Evolutionary conservation across 2,329 filamentous ascomycete genomes (phyloP).

Genomic region (Ophiocordyceps camponoti-leonardi): DNA sequence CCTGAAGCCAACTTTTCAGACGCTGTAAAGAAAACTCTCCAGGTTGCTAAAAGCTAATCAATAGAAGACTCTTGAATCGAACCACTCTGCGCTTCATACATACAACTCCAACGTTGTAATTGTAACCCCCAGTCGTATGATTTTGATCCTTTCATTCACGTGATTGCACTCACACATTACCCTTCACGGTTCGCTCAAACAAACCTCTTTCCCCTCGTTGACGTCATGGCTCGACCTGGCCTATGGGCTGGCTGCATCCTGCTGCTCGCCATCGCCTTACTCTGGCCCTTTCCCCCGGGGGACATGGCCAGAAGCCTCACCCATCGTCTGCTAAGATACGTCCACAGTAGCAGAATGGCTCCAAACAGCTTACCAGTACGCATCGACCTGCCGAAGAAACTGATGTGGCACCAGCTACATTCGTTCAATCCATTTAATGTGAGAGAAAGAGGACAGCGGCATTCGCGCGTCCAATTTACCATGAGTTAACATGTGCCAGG

Average conservation of each 20-base stretch:
- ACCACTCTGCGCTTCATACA: too few species aligned
- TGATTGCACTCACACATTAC: too few species aligned
- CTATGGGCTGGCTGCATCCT: neutral
- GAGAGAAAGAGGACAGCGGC: neutral
- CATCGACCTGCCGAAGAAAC: constrained; percentile 21
- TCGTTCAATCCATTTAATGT: constrained; percentile 30
- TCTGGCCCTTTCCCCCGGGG: neutral
- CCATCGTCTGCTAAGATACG: neutral
- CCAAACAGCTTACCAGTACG: constrained; percentile 12
- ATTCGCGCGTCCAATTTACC: too few species aligned
- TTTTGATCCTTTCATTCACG: too few species aligned
- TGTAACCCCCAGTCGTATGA: too few species aligned
- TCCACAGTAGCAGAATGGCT: neutral
- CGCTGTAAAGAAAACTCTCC: too few species aligned
- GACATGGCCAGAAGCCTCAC: neutral
- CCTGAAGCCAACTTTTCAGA: too few species aligned
- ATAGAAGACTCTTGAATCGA: too few species aligned
- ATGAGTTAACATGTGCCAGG: constrained; percentile 13
- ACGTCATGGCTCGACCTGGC: neutral
- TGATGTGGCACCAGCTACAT: constrained; percentile 23
- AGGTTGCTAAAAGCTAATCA: too few species aligned
- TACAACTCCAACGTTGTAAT: too few species aligned
- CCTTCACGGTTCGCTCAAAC: too few species aligned
- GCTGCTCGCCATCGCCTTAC: neutral
- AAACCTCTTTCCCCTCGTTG: neutral